phyloP scores from a whole-genome alignment of 768 basidiomycete genomes.

The Tremella mesenterica region DNA sequence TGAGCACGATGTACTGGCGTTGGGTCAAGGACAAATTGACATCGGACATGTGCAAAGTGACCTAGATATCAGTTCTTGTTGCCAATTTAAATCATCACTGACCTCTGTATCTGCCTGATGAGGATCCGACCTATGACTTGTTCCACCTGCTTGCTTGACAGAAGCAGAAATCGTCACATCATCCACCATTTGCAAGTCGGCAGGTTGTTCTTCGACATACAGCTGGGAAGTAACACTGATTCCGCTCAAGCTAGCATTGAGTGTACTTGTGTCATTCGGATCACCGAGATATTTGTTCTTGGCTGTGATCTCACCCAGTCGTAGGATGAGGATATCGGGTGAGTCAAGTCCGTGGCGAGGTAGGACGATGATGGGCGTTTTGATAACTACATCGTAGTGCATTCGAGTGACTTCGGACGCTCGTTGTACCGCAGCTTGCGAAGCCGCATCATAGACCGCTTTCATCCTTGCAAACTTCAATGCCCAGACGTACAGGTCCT shows the following conservation, averaged over 20 bases:
- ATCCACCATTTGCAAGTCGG: slow-evolving; percentile 76
- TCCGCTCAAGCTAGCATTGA: slow-evolving; percentile 67
- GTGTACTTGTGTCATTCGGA: slow-evolving; percentile 53
- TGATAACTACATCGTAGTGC: slow-evolving; percentile 82
- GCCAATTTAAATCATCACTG: slow-evolving; percentile 20
- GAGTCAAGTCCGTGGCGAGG: slow-evolving; percentile 58
- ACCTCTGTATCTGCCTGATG: slow-evolving; percentile 70
- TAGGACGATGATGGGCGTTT: slow-evolving; percentile 84
- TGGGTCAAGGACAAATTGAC: slow-evolving; percentile 30
- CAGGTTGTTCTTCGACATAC: slow-evolving; percentile 49
- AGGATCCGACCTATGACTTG: slow-evolving; percentile 52
- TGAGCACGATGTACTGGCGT: slow-evolving; percentile 29
- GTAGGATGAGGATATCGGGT: slow-evolving; percentile 63
- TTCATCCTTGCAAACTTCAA: slow-evolving; percentile 82
- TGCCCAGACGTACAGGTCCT: slow-evolving; percentile 71
- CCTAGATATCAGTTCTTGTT: slow-evolving; percentile 15
- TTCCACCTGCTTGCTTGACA: slow-evolving; percentile 56
- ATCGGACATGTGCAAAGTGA: slow-evolving; percentile 36
- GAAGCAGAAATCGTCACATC: slow-evolving; percentile 70
- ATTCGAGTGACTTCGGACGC: slow-evolving; percentile 72
- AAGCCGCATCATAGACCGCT: slow-evolving; percentile 86
- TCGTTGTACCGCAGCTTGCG: slow-evolving; percentile 79
- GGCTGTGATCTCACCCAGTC: slow-evolving; percentile 80
- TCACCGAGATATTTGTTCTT: slow-evolving; percentile 57
- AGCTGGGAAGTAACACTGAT: slow-evolving; percentile 72